These are phyloP conservation scores for Fusarium stilboides DNA, from an alignment of 2,329 filamentous ascomycete genomes.

Conservation along the genomic window DNA sequence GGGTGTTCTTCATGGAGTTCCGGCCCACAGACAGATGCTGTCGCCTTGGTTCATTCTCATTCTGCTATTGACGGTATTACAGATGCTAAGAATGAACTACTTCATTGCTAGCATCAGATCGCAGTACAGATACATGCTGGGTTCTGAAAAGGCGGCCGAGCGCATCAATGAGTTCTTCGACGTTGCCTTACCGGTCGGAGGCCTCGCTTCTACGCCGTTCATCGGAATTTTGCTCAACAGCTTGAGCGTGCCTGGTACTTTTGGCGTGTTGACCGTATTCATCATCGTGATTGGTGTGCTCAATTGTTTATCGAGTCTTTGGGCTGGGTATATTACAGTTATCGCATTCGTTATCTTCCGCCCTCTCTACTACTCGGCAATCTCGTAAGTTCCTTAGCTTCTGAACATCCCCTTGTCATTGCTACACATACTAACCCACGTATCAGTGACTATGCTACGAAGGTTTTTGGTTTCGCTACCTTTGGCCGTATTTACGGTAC, in stretches of 20 bases:
- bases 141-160: slow-evolving; percentile 59
- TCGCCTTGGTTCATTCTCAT: slow-evolving; percentile 82
- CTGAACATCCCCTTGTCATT: accelerated
- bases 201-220: slow-evolving; percentile 78
- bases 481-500: slow-evolving; percentile 86
- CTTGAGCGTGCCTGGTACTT: slow-evolving; percentile 72
- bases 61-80: slow-evolving; percentile 72
- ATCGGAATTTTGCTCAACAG: slow-evolving; percentile 79
- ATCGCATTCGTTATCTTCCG: slow-evolving; percentile 79
- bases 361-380: slow-evolving; percentile 82
- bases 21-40: slow-evolving; percentile 74
- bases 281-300: slow-evolving; percentile 73
- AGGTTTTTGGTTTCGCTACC: slow-evolving; percentile 85
- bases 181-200: slow-evolving; percentile 74
- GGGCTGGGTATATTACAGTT: slow-evolving; percentile 77
- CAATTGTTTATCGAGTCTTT: slow-evolving; percentile 74
- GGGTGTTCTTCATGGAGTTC: slow-evolving; percentile 78
- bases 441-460: slow-evolving; percentile 77
- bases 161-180: slow-evolving; percentile 62
- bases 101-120: slow-evolving; percentile 76
- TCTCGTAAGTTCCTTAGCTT: slow-evolving; percentile 68
- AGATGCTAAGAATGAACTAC: slow-evolving; percentile 80
- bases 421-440: accelerated
- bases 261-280: slow-evolving; percentile 70
- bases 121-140: slow-evolving; percentile 79